Base-by-base conservation (phyloP, 1,284 basidiomycete genomes). In the Sphagnurus paluster region DNA sequence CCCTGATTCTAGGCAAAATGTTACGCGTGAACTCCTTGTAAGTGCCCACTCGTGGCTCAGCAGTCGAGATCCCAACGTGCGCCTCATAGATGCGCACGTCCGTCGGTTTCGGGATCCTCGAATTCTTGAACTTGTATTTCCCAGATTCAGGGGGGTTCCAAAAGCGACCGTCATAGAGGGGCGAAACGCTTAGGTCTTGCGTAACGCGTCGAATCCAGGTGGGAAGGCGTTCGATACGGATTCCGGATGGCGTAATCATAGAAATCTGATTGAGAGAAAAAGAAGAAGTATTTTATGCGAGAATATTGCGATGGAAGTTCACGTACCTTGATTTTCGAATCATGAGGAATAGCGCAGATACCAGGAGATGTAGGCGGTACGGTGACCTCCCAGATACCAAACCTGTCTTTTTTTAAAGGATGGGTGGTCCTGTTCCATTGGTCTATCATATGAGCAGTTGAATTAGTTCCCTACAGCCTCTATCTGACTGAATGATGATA, bases 121-220 rank as follows among this genome's bases (percentile, higher is more conserved):
- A 55, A 62, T 97, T 76, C 68, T 93, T 97, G 75, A 97, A 95
- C 23, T 74, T 71, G 72, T 98, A 97, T 38, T 64, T 74, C 54
- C 91, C 67, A 14, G 74, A 64, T 33, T 72, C 57, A 19, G 93
- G 83, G 1, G 96, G 96, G 64, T 98, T 98, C 96, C 96, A 99
- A 71, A 98, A 98, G n/a, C 93, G 83, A 19, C 92, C 92, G 51
- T 99, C 96, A 68, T 97, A 99, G 3, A 93, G 80, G 4, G 93
- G 90, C 9, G 96, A 98, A 25, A 94, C 84, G 39, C 71, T 66
- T 45, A 98, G 72, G 63, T 99, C 93, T 67, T 99, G 96, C 1
- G 95, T 98, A 47, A 98, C 96, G 49, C 95, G 90, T 54, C 74
- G 86, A 60, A 94, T 94, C 96, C 96, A 99, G 9, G 89, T 83